Evolutionary conservation across 2,329 filamentous ascomycete genomes (phyloP).

Genomic region (Xylaria sp.): DNA sequence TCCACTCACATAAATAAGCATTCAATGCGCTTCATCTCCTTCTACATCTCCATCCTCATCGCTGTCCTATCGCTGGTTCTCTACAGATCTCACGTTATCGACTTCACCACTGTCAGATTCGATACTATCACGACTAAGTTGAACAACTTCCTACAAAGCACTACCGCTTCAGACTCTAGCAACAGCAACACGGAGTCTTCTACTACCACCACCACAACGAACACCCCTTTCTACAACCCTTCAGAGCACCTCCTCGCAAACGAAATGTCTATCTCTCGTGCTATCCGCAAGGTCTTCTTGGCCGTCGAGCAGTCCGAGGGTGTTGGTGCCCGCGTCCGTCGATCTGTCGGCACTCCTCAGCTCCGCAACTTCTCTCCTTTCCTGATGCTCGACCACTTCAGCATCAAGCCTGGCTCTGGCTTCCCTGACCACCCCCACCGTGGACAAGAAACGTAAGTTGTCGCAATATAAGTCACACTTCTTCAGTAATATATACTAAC

Average conservation of each 20-base stretch:
- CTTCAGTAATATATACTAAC: background rate
- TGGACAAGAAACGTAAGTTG: slow-evolving; percentile 62
- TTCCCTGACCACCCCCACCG: slow-evolving; percentile 85
- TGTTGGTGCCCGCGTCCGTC: slow-evolving; percentile 77
- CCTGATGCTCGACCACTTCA: slow-evolving; percentile 94
- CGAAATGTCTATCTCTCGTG: slow-evolving; percentile 63
- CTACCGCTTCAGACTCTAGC: slow-evolving; percentile 6
- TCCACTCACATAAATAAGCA: background rate
- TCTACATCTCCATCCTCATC: slow-evolving; percentile 36
- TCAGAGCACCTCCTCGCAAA: slow-evolving; percentile 33
- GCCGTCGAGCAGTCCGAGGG: slow-evolving; percentile 85
- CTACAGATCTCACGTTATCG: slow-evolving; percentile 31
- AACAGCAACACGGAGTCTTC: slow-evolving; percentile 16
- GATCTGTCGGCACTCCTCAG: slow-evolving; percentile 78
- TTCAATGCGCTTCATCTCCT: slow-evolving; percentile 37
- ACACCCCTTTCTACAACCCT: slow-evolving; percentile 28
- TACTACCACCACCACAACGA: slow-evolving; percentile 6
- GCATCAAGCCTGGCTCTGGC: slow-evolving; percentile 70
- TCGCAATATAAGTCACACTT: background rate
- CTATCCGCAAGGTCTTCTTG: slow-evolving; percentile 76
- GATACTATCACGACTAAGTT: slow-evolving; percentile 22
- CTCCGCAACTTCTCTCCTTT: slow-evolving; percentile 87
- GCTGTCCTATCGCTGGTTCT: slow-evolving; percentile 35
- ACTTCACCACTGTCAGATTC: slow-evolving; percentile 24
- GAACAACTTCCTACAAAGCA: slow-evolving; percentile 14